A percentile compares a stretch with the other conserved stretches of the same genome.
Conservation (phyloP, 1,139 yeast genomes). For the Candida pseudoviswanathii region DNA sequence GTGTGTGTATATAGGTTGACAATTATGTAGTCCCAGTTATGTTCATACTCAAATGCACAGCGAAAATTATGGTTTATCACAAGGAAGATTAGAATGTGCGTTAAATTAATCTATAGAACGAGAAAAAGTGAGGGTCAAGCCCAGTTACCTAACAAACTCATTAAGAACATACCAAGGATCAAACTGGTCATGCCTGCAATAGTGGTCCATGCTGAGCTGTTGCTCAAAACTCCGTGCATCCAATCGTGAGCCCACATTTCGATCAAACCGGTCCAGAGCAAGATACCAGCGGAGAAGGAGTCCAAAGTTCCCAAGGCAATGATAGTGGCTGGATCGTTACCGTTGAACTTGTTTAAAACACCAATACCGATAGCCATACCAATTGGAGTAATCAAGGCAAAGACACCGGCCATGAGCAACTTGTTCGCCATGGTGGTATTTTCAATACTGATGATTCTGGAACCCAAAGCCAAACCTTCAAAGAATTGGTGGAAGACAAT, state of each 20-base stretch:
- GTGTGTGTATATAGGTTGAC: background rate
- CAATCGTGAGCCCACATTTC: conserved; percentile 39
- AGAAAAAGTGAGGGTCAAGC: conserved; percentile 18
- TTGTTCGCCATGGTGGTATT: conserved; percentile 32
- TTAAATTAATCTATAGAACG: no score
- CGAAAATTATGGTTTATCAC: no score
- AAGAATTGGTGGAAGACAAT: conserved; percentile 45
- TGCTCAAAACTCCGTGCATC: conserved; percentile 30
- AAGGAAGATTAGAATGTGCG: no score
- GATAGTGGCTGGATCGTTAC: conserved; percentile 30
- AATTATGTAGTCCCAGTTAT: no score
- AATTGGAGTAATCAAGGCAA: conserved; percentile 37
- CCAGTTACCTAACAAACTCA: conserved; percentile 47
- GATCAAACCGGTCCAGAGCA: conserved; percentile 36
- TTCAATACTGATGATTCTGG: conserved; percentile 36
- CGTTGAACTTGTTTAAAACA: conserved; percentile 28
- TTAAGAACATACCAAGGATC: conserved; percentile 34
- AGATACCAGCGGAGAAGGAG: conserved; percentile 37
- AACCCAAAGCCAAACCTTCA: conserved; percentile 45
- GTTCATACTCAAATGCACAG: no score
- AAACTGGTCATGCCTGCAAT: conserved; percentile 23
- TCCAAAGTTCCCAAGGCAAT: conserved; percentile 37
- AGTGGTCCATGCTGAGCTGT: conserved; percentile 23
- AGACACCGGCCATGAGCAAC: conserved; percentile 29
- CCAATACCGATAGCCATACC: conserved; percentile 45